phyloP scores from a whole-genome alignment of 108 stramenopile genomes.

The Discostella stelligeroides region DNA sequence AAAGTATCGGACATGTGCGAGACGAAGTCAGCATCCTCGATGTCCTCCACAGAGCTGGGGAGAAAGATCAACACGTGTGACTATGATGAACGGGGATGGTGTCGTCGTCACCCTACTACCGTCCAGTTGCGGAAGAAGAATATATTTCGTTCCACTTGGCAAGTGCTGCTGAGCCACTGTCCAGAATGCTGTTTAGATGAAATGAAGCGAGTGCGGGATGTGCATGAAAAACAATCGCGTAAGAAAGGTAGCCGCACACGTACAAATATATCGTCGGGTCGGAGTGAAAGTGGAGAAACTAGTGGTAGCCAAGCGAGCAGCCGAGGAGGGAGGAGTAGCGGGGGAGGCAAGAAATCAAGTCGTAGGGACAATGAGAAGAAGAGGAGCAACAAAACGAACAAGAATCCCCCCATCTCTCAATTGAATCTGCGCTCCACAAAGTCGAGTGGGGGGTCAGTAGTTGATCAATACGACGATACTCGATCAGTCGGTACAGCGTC shows the following conservation, averaged over 20 bases:
- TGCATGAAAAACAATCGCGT: too few species aligned
- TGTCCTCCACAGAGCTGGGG: neutral
- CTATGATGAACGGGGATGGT: conserved; percentile 38
- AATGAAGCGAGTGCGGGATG: conserved; percentile 33
- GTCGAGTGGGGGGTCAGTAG: conserved; percentile 5
- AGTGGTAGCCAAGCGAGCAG: conserved; percentile 7
- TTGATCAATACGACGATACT: conserved; percentile 16
- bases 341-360: conserved; percentile 8
- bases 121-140: conserved; percentile 35
- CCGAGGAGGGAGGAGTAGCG: conserved; percentile 6
- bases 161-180: conserved; percentile 28
- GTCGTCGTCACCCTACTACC: conserved; percentile 32
- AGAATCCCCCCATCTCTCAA: conserved; percentile 30
- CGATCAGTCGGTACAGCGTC: conserved; percentile 38
- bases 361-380: conserved; percentile 23
- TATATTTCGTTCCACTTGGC: conserved; percentile 30
- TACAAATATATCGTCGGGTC: conserved; percentile 7
- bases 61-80: conserved; percentile 24
- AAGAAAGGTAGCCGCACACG: neutral
- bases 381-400: conserved; percentile 17
- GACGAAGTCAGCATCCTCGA: neutral
- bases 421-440: conserved; percentile 1
- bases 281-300: conserved; percentile 4
- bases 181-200: conserved; percentile 51
- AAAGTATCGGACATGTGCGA: neutral